These are phyloP conservation scores for Heliamphora exappendiculata DNA, from an alignment of 148 eudicot species.

Conservation along the genomic window DNA sequence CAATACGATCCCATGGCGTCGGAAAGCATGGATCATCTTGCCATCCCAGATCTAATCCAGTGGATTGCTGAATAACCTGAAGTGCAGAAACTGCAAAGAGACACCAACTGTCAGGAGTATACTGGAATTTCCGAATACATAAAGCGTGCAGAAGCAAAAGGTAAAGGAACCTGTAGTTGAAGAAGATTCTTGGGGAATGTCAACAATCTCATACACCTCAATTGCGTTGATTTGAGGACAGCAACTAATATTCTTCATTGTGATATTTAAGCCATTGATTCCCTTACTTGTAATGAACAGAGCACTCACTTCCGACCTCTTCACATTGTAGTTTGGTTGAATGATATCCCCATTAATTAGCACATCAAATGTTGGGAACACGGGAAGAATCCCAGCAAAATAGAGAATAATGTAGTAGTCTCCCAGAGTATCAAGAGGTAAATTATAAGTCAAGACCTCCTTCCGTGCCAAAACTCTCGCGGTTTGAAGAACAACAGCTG, in stretches of 20 bases:
- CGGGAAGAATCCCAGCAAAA: conserved; percentile 65
- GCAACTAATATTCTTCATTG: conserved; percentile 39
- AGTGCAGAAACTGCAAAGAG: conserved; percentile 64
- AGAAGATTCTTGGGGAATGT: conserved; percentile 63
- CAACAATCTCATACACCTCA: conserved; percentile 61
- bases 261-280: conserved; percentile 43
- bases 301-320: conserved; percentile 28
- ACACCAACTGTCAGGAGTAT: not conserved
- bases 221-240: conserved; percentile 62
- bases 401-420: conserved; percentile 60
- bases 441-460: conserved; percentile 37
- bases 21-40: conserved; percentile 87
- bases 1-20: conserved; percentile 57
- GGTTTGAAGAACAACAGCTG: conserved; percentile 53
- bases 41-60: conserved; percentile 76
- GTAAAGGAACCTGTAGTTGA: conserved; percentile 62
- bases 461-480: conserved; percentile 51
- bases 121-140: not conserved
- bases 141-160: not conserved
- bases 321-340: conserved; percentile 46
- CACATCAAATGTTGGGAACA: conserved; percentile 50
- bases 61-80: conserved; percentile 59
- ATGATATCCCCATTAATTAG: conserved; percentile 47
- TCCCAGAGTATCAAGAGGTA: conserved; percentile 44
- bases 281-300: conserved; percentile 31